A percentile compares a stretch with the other conserved stretches of the same genome.
phyloP scores from a whole-genome alignment of 805 yeast genomes.

The Candida namnaoensis region DNA sequence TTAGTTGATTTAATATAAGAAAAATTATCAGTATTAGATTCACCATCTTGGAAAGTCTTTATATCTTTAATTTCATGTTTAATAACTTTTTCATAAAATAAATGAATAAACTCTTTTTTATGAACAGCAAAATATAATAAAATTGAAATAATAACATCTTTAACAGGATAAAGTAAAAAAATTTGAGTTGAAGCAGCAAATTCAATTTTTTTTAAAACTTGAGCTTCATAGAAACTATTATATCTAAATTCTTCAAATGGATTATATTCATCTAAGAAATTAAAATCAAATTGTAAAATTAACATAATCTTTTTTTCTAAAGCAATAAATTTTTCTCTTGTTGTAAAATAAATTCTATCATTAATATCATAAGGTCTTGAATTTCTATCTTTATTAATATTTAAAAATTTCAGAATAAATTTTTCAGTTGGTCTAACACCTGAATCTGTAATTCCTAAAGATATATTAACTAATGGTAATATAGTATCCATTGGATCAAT shows the following conservation, averaged over 20 bases:
- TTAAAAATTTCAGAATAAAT: neutral
- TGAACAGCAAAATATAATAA: neutral
- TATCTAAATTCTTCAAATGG: neutral
- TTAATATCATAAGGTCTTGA: too few species aligned
- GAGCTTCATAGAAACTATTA: neutral
- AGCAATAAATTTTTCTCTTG: neutral
- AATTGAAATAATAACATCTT: conserved; percentile 3
- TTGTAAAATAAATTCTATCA: neutral
- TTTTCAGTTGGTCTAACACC: too few species aligned
- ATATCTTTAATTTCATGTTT: neutral
- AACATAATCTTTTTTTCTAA: neutral
- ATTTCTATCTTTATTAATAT: neutral
- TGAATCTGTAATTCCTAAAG: too few species aligned
- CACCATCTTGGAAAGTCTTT: conserved; percentile 1
- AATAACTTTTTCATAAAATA: conserved; percentile 4
- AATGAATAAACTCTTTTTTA: conserved; percentile 4
- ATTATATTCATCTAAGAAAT: neutral
- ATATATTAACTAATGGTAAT: neutral
- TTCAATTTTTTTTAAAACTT: conserved; percentile 1
- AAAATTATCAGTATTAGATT: neutral
- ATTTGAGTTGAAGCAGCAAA: conserved; percentile 6
- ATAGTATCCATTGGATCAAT: neutral
- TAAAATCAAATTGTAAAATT: neutral
- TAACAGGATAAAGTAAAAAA: conserved; percentile 6
- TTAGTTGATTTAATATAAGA: neutral